These are phyloP conservation scores for Trichosporon asahii DNA, from an alignment of 1,284 basidiomycete genomes.

Conservation along the genomic window DNA sequence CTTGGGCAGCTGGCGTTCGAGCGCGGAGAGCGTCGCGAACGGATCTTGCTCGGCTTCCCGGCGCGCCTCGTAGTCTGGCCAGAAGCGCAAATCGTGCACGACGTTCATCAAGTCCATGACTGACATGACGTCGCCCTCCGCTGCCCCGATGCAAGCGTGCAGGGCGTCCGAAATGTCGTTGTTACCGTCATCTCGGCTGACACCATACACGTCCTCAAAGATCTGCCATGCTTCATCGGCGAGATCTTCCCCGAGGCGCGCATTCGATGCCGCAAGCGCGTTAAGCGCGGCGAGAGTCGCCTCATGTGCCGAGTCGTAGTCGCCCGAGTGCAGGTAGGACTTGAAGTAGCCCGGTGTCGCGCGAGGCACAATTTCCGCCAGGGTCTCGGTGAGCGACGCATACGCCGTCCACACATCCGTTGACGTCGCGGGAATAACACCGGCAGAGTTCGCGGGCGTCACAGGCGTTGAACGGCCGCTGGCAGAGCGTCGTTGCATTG, in stretches of 20 bases:
- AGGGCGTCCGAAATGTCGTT: constrained; percentile 19
- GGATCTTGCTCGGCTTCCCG: constrained; percentile 17
- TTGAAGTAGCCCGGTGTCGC: constrained; percentile 31
- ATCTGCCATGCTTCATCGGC: constrained; percentile 20
- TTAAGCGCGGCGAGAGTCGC: constrained; percentile 36
- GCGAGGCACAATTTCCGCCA: constrained; percentile 34
- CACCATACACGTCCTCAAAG: constrained; percentile 40
- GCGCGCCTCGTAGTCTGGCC: constrained; percentile 37
- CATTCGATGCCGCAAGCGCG: constrained; percentile 25
- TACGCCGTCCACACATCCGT: constrained; percentile 41
- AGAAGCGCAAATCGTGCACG: constrained; percentile 38
- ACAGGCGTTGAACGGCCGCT: background rate
- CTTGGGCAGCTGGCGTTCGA: background rate
- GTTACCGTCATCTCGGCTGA: constrained; percentile 8
- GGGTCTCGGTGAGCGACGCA: constrained; percentile 38
- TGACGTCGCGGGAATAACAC: constrained; percentile 15
- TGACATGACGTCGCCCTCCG: constrained; percentile 36
- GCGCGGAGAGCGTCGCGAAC: constrained; percentile 5
- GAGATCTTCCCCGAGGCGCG: background rate
- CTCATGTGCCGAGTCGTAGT: constrained; percentile 36
- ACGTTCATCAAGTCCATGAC: constrained; percentile 48
- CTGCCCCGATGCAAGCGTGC: constrained; percentile 35
- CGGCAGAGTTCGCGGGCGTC: background rate
- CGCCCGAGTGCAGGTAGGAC: constrained; percentile 38
- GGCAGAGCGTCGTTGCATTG: constrained; percentile 33